phyloP scores from a whole-genome alignment of 768 basidiomycete species.

The Lentinula guzmanii region DNA sequence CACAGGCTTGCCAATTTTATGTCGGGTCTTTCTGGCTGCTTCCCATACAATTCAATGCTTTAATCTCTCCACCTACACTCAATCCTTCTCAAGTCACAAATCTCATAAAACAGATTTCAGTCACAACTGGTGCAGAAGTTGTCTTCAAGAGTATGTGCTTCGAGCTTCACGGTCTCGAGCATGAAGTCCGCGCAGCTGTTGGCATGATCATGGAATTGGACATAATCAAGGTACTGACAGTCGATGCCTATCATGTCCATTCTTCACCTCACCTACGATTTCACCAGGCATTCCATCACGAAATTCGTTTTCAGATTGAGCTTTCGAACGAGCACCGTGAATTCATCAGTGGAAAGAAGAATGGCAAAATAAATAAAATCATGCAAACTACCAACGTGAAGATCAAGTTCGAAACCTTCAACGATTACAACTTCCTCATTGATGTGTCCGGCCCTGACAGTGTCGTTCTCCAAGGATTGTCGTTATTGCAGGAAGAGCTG shows the following conservation, averaged over 20 bases:
- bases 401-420: constrained; percentile 98
- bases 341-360: constrained; percentile 99
- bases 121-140: constrained; percentile 84
- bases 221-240: constrained; percentile 66
- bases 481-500: constrained; percentile 92
- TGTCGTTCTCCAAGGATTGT: constrained; percentile 83
- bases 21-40: constrained; percentile 97
- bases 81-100: constrained; percentile 79
- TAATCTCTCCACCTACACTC: constrained; percentile 76
- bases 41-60: constrained; percentile 88
- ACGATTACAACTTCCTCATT: constrained; percentile 92
- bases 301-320: constrained; percentile 97
- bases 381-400: constrained; percentile 97
- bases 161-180: constrained; percentile 91
- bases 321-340: constrained; percentile 96
- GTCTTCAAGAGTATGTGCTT: constrained; percentile 98
- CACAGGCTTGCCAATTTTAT: constrained; percentile 89
- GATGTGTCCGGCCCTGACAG: constrained; percentile 82
- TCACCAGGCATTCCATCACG: constrained; percentile 83
- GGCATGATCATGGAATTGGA: constrained; percentile 86
- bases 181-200: constrained; percentile 84
- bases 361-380: constrained; percentile 99
- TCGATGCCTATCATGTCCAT: neutral
- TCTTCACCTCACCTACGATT: constrained; percentile 6
- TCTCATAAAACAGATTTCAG: constrained; percentile 81